phyloP scores from a whole-genome alignment of 2,329 filamentous ascomycete genomes.

The Cladosporium sp. region DNA sequence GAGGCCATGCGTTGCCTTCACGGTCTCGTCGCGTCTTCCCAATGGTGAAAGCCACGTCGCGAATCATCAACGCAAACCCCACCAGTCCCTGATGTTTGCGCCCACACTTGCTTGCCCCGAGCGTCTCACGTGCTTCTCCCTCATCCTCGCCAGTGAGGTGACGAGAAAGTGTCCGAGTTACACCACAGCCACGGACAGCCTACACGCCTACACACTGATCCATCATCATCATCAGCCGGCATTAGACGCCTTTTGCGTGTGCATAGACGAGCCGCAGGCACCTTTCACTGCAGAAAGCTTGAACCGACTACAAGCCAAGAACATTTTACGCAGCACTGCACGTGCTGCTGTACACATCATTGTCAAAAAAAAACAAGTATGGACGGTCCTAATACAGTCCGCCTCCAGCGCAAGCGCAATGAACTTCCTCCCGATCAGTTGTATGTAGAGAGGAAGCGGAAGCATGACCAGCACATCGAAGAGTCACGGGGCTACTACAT shows the following conservation, averaged over 20 bases:
- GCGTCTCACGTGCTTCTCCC: neutral
- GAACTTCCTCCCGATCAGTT: slow-evolving; percentile 32
- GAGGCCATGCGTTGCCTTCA: neutral
- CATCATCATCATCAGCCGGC: neutral
- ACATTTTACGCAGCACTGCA: neutral
- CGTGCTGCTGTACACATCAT: neutral
- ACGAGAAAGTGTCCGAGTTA: neutral
- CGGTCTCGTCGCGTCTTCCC: neutral
- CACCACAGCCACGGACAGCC: too few species aligned
- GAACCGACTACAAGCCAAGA: neutral
- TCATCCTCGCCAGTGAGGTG: neutral
- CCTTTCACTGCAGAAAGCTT: slow-evolving; percentile 1
- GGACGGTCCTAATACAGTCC: slow-evolving; percentile 29
- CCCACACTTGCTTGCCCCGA: neutral
- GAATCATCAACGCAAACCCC: neutral
- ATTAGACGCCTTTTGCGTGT: neutral
- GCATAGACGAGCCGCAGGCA: slow-evolving; percentile 4
- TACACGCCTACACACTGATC: neutral
- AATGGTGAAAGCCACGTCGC: slow-evolving; percentile 8
- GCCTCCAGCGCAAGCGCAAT: slow-evolving; percentile 32
- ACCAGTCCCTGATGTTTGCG: slow-evolving; percentile 1
- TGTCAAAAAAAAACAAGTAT: slow-evolving; percentile 6
- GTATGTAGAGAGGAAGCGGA: slow-evolving; percentile 32
- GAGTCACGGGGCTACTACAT: slow-evolving; percentile 17
- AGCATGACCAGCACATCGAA: slow-evolving; percentile 19